Evolutionary conservation across 2,329 filamentous ascomycete genomes (phyloP).

Genomic region (Sordariomycetes sp.): DNA sequence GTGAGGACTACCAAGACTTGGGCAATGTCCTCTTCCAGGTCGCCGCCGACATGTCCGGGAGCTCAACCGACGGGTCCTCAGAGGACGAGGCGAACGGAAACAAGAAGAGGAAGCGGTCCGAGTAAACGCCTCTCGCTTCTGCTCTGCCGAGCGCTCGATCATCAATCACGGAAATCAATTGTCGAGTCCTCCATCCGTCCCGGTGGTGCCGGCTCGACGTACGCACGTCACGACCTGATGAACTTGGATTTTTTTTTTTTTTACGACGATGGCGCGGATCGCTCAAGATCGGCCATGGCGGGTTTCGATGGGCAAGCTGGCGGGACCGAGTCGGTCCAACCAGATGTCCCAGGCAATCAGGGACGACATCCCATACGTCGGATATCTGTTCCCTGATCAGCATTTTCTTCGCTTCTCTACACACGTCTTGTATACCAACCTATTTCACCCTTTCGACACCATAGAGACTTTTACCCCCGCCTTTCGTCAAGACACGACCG

Average conservation of each 20-base stretch:
- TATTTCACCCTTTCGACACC: slow-evolving; percentile 11
- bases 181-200: background rate
- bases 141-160: background rate
- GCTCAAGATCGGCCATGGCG: slow-evolving; percentile 1
- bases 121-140: slow-evolving; percentile 26
- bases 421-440: slow-evolving; percentile 8
- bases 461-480: slow-evolving; percentile 1
- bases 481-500: background rate
- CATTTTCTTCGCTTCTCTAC: slow-evolving; percentile 1
- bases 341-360: background rate
- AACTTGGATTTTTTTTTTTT: slow-evolving; percentile 2
- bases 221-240: slow-evolving; percentile 4
- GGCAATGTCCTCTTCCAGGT: slow-evolving; percentile 77
- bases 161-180: background rate
- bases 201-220: background rate
- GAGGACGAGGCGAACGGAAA: slow-evolving; percentile 38
- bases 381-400: background rate
- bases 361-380: background rate
- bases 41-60: slow-evolving; percentile 61
- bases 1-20: slow-evolving; percentile 55
- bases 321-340: background rate
- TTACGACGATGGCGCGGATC: slow-evolving; percentile 2
- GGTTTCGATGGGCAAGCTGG: background rate
- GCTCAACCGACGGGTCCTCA: slow-evolving; percentile 45
- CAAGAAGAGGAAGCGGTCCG: slow-evolving; percentile 65